A percentile compares a stretch with the other conserved stretches of the same genome.
These are phyloP conservation scores for Ganoderma leucocontextum DNA, from an alignment of 1,284 basidiomycete genomes.

Conservation along the genomic window DNA sequence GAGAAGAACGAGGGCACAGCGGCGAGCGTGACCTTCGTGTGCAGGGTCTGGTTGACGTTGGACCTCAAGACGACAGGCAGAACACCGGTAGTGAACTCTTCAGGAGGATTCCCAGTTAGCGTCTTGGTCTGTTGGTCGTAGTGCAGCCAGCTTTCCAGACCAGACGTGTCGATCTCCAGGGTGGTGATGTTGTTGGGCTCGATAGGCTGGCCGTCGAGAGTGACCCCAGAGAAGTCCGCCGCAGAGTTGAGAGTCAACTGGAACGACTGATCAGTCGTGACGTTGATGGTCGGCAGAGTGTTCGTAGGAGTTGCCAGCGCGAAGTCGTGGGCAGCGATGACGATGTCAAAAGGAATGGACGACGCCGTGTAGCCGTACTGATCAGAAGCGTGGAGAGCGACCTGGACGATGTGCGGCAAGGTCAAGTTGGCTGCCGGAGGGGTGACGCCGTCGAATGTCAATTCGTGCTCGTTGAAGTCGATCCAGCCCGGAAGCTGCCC, in stretches of 20 bases:
- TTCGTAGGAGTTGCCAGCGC: conserved; percentile 48
- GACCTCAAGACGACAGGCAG: conserved; percentile 73
- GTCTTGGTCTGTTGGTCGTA: conserved; percentile 64
- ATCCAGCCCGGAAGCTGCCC: conserved; percentile 82
- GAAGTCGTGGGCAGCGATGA: conserved; percentile 72
- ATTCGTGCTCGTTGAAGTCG: conserved; percentile 66
- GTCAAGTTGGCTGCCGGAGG: conserved; percentile 54
- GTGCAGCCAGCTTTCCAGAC: conserved; percentile 65
- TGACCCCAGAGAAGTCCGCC: conserved; percentile 65
- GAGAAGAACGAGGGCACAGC: conserved; percentile 78
- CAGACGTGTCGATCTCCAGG: conserved; percentile 65
- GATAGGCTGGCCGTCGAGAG: conserved; percentile 67
- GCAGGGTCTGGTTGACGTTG: conserved; percentile 71
- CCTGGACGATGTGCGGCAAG: conserved; percentile 52
- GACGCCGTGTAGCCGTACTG: conserved; percentile 68
- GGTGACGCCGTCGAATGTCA: conserved; percentile 85
- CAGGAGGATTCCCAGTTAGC: conserved; percentile 71
- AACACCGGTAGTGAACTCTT: conserved; percentile 44
- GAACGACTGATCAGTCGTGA: conserved; percentile 64
- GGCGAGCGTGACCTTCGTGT: conserved; percentile 67
- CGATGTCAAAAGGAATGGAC: conserved; percentile 60
- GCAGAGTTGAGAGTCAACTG: conserved; percentile 65
- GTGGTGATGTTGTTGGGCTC: conserved; percentile 59
- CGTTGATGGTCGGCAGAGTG: conserved; percentile 69
- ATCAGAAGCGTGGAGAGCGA: conserved; percentile 73